Percentiles rank a stretch among this genome's conserved stretches.
Conservation (phyloP, 1,139 yeast species). For the Lodderomyces metapsilosis region DNA sequence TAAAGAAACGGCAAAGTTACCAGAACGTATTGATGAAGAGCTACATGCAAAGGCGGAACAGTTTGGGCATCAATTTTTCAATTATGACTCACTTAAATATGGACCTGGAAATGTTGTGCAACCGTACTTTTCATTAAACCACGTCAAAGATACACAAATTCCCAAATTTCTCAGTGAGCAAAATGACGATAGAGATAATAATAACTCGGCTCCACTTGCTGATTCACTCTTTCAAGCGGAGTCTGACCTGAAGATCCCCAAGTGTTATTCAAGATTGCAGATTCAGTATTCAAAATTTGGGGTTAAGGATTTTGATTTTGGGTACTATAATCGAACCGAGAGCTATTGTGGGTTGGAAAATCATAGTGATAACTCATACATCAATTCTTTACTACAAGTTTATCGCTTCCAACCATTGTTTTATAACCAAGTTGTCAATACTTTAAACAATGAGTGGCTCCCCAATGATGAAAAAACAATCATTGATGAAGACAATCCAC, state of each 20-base stretch:
- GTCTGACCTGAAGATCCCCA: slow-evolving; percentile 47
- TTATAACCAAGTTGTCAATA: slow-evolving; percentile 60
- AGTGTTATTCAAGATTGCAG: slow-evolving; percentile 71
- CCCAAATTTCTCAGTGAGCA: slow-evolving; percentile 79
- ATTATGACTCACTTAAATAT: slow-evolving; percentile 56
- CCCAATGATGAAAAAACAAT: slow-evolving; percentile 38
- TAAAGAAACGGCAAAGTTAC: slow-evolving; percentile 52
- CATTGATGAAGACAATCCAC: slow-evolving; percentile 26
- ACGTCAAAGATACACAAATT: slow-evolving; percentile 20
- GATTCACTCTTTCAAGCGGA: slow-evolving; percentile 32
- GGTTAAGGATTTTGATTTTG: slow-evolving; percentile 90
- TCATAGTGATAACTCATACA: slow-evolving; percentile 76
- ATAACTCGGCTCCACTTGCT: slow-evolving; percentile 15
- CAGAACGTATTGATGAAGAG: slow-evolving; percentile 43
- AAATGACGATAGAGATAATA: slow-evolving; percentile 14
- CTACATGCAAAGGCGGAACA: slow-evolving; percentile 24
- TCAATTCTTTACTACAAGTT: slow-evolving; percentile 79
- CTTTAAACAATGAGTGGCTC: slow-evolving; percentile 58
- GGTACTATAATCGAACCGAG: slow-evolving; percentile 69
- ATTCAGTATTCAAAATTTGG: slow-evolving; percentile 89
- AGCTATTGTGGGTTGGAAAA: slow-evolving; percentile 83
- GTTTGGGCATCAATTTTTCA: slow-evolving; percentile 20
- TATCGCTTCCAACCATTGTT: slow-evolving; percentile 75
- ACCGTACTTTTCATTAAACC: slow-evolving; percentile 45
- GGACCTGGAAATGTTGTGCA: slow-evolving; percentile 52